Evolutionary conservation across 768 basidiomycete species (phyloP), one percentile per base, ranked within the genome.

Genomic region (Pulveroboletus sp.): DNA sequence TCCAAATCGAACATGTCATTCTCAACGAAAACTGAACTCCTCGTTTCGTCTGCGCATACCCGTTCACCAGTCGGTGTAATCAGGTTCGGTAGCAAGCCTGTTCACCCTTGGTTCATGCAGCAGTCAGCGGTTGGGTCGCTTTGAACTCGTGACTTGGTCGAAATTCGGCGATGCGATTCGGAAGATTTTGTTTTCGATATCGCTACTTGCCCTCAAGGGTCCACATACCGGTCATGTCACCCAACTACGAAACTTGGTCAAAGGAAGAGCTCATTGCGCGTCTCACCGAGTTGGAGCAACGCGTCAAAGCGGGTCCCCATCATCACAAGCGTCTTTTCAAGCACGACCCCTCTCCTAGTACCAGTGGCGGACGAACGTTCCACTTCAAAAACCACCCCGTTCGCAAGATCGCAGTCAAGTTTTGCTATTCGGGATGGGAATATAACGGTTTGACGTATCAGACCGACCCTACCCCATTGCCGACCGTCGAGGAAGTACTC

Each of bases 371-470:
- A 61, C 75, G 74, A 45, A 60, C 69, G 5, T 90, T 91, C 64
- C 69, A 82, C 52, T 89, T 92, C 66, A 65, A 78, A 18, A 71
- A 77, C 5, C 77, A 92, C 62, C 80, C 89, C 7, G 76, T 77
- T 33, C 86, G 89, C 46, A 97, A 97, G 71, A 92, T 99, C 53
- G 96, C 96, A 1, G 74, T 99, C 46, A 87, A 90, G 61, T 91
- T 98, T 64, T 86, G 83, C 63, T 99, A 97, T 62, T 82, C 90
- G 39, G 95, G 95, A 13, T 88, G 84, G 81, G 86, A 89, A 26
- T 97, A 95, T 64, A 83, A 85, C 48, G 96, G 95, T 11, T 78
- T 99, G 38, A 92, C 93, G 1, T 83, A 81, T 62, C 96, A 98
- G 65, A 63, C 72, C 33, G 76, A 73, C 27, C 75, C 77, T 7